Base-by-base conservation (phyloP, 768 basidiomycete species). In the Clitopilus passeckerianus region DNA sequence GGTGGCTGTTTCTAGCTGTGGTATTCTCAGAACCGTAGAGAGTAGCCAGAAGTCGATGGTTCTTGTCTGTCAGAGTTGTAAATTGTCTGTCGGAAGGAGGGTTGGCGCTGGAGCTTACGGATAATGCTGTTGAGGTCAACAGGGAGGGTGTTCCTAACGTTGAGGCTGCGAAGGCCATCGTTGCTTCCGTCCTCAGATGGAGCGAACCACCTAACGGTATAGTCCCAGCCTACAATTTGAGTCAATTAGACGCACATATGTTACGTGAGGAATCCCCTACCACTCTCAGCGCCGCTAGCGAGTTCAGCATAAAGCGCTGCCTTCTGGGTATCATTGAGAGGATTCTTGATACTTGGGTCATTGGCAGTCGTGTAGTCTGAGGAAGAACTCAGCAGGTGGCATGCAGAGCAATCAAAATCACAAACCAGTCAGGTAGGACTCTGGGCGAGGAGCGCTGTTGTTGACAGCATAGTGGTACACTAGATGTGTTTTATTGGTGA, bases 401-500 rank as follows among this genome's bases (percentile, higher is more conserved):
- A 12, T 9, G 33, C 12, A 3, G 20, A 24, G 24, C 9, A n/a
- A 0, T 27, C 30, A 9, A 43, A 15, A 7, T 18, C n/a, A 70
- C 75, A 34, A 60, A 84, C 87, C 87, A 23, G 77, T 75, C 18
- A 86, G 69, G 66, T 90, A 90, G 0, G 88, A 92, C 75, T 98
- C 95, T 0, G 95, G 95, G 10, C 95, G 80, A 37, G 95, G 95
- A 1, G 93, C 94, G 15, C 75, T 87, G 69, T 94, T 96, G 64
- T 79, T 86, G 0, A 93, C 95, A 8, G 81, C 75, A 66, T 93
- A 97, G 53, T 74, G 89, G 35, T 84, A 82, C 71, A 97, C 78
- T 12, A 78, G 72, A 71, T 89, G 82, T 0, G 81, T 89, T 46
- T 77, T 70, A 58, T 86, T 84, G 24, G 87, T 87, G 71, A 82